Conservation (phyloP, 306 rosid genomes). For the Quercus robur region DNA sequence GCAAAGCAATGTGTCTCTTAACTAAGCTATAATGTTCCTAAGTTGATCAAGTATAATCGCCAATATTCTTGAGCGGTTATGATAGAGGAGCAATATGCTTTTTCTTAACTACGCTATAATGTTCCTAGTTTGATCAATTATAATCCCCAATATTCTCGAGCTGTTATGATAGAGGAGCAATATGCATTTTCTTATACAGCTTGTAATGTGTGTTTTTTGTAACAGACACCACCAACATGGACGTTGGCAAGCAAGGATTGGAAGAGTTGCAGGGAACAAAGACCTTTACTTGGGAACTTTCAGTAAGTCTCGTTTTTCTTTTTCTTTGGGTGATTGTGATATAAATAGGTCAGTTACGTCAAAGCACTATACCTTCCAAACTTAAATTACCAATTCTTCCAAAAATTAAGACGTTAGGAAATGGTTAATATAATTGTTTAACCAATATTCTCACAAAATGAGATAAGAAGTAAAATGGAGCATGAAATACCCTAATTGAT, state of each 20-base stretch:
- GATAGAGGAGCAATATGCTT: neutral
- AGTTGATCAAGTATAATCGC: neutral
- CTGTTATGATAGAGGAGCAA: neutral
- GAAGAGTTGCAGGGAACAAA: constrained; percentile 94
- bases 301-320: constrained; percentile 43
- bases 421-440: too few relatives aligned
- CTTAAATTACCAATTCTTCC: too few relatives aligned
- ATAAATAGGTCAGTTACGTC: neutral
- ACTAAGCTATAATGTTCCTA: neutral
- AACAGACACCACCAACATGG: constrained; percentile 94
- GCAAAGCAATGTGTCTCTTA: too few relatives aligned
- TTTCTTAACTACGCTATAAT: neutral
- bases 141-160: neutral
- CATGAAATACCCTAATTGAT: too few relatives aligned
- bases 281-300: constrained; percentile 90
- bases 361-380: neutral
- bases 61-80: neutral
- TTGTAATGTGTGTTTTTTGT: neutral
- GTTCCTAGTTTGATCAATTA: neutral
- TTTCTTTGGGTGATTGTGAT: neutral
- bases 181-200: neutral
- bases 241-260: constrained; percentile 97
- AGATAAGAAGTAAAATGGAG: too few relatives aligned
- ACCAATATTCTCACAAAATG: too few relatives aligned
- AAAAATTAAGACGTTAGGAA: too few relatives aligned